Evolutionary conservation across 192 early-diverging fungal species (phyloP).

Genomic region (Backusella parvicylindrica): DNA sequence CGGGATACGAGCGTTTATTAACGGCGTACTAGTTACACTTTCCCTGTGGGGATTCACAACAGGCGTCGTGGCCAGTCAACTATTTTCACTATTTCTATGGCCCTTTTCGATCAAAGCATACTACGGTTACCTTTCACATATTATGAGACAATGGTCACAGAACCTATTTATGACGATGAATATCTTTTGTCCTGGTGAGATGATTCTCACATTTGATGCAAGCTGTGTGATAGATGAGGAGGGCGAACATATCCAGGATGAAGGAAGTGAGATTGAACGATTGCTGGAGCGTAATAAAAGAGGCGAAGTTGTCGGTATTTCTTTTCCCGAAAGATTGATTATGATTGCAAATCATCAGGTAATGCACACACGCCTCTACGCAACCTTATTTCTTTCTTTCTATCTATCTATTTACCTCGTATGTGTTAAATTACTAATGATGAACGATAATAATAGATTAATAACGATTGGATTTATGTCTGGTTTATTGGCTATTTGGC

Average conservation of each 20-base stretch:
- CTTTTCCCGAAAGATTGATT: conserved; percentile 45
- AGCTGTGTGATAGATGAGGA: conserved; percentile 20
- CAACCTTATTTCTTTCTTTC: background rate
- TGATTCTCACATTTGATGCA: conserved; percentile 46
- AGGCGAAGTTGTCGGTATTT: conserved; percentile 26
- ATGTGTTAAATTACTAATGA: background rate
- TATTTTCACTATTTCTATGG: conserved; percentile 4
- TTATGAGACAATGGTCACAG: conserved; percentile 30
- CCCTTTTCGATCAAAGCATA: conserved; percentile 17
- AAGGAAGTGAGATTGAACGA: background rate
- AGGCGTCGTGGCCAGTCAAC: background rate
- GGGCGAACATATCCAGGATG: background rate
- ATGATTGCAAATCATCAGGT: conserved; percentile 60
- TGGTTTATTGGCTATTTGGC: conserved; percentile 63
- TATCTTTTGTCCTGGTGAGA: conserved; percentile 47
- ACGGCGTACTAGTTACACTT: background rate
- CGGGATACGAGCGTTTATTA: background rate
- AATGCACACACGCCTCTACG: background rate
- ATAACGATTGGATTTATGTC: conserved; percentile 69
- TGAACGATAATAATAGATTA: conserved; percentile 40
- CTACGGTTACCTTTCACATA: conserved; percentile 5
- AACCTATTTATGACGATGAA: conserved; percentile 47
- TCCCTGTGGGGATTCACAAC: background rate
- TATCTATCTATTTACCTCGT: background rate
- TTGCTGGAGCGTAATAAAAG: conserved; percentile 18